Evolutionary conservation across 768 basidiomycete species (phyloP), one percentile per base, ranked within the genome.

Genomic region (Sporobolomyces phaffii): DNA sequence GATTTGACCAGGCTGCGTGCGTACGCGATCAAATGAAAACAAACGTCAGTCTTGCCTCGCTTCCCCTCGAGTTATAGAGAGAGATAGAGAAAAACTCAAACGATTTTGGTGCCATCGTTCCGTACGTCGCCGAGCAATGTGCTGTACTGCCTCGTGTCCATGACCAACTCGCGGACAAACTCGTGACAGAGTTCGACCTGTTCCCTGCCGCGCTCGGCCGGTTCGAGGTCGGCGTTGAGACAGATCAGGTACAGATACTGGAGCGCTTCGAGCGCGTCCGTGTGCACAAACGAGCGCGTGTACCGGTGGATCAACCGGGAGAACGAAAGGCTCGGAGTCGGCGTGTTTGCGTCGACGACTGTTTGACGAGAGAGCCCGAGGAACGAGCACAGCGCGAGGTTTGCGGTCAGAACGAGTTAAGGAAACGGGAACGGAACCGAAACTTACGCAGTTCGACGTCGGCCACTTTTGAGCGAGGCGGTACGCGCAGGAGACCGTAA

Each of bases 41-140:
- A n/a, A n/a, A n/a, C n/a, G n/a, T n/a, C n/a, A n/a, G n/a, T n/a
- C n/a, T n/a, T n/a, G n/a, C n/a, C n/a, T 58, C 13, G 34, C 10
- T 17, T 17, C 24, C 7, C 11, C 29, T n/a, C n/a, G n/a, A n/a
- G n/a, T n/a, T n/a, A n/a, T n/a, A n/a, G n/a, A n/a, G n/a, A n/a
- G n/a, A n/a, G n/a, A 40, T 24, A 17, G 2, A 5, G 17, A 18
- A 20, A 28, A 38, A 60, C 20, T 44, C n/a, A 28, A 28, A 65
- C 78, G 88, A 89, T 81, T 85, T 83, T 75, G n/a, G 89, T 86
- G 6, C 92, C 92, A 72, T 99, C 93, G 8, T 85, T 80, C 68
- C 89, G 82, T 74, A 94, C 89, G 14, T 90, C 91, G n/a, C 94
- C 94, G 4, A 98, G 87, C 22, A 99, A 84, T 77, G 90, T 89